These are phyloP conservation scores for Cokeromyces recurvatus DNA, from an alignment of 371 early-diverging fungal species.

Conservation along the genomic window DNA sequence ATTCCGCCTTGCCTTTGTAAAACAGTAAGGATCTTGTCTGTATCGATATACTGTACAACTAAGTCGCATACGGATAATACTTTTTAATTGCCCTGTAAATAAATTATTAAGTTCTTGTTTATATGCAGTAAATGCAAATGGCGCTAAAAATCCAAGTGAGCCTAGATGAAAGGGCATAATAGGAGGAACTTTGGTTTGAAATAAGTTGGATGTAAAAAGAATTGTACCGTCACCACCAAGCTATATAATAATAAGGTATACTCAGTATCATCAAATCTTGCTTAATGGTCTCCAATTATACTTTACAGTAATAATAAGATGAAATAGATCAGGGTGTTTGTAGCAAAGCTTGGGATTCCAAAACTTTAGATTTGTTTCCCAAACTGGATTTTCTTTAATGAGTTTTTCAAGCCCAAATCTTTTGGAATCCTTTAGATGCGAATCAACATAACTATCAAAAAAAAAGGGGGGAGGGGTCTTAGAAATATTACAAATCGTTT, in stretches of 20 bases:
- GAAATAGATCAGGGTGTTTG: slow-evolving; percentile 59
- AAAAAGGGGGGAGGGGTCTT: too few relatives aligned
- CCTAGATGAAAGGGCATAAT: slow-evolving; percentile 87
- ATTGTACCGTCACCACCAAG: slow-evolving; percentile 90
- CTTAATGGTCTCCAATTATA: not conserved
- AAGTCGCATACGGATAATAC: slow-evolving; percentile 82
- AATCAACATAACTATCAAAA: slow-evolving; percentile 58
- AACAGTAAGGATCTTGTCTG: slow-evolving; percentile 17
- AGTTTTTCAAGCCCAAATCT: slow-evolving; percentile 51
- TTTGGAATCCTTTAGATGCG: slow-evolving; percentile 46
- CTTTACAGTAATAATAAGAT: slow-evolving; percentile 69
- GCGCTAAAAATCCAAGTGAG: slow-evolving; percentile 87
- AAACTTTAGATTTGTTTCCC: slow-evolving; percentile 51
- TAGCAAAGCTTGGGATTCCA: slow-evolving; percentile 78
- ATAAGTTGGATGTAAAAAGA: slow-evolving; percentile 82
- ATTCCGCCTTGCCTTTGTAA: not conserved
- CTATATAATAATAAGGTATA: slow-evolving; percentile 25
- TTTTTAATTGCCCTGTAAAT: slow-evolving; percentile 53
- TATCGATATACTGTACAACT: slow-evolving; percentile 72
- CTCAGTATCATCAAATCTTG: too few relatives aligned
- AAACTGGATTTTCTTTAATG: slow-evolving; percentile 34
- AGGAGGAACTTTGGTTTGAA: slow-evolving; percentile 84
- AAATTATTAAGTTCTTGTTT: slow-evolving; percentile 46
- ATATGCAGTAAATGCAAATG: slow-evolving; percentile 65
- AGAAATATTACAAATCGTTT: too few relatives aligned